Conservation (phyloP, 441 rosid species). For the Adansonia grandidieri region DNA sequence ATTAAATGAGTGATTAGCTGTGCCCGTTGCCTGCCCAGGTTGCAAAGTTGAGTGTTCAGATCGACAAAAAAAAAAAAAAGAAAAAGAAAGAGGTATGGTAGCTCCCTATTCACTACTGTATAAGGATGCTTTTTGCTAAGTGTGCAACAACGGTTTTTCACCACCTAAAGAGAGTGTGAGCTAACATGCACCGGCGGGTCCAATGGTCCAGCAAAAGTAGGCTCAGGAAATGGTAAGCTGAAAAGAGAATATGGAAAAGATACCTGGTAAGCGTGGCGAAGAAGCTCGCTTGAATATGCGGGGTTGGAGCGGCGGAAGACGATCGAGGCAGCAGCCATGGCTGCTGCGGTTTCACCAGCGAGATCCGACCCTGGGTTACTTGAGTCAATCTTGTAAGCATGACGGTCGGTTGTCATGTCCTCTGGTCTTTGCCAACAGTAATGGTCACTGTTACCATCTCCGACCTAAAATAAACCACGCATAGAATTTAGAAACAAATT, state of each 20-base stretch:
- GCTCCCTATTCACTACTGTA: constrained; percentile 18
- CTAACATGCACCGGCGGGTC: background rate
- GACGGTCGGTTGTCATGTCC: constrained; percentile 52
- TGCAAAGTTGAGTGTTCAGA: too few species aligned
- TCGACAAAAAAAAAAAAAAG: background rate
- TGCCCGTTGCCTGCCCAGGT: too few species aligned
- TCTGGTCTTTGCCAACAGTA: constrained; percentile 59
- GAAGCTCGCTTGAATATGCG: constrained; percentile 39
- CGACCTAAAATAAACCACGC: constrained; percentile 37
- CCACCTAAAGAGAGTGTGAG: background rate
- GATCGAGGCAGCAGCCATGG: constrained; percentile 51
- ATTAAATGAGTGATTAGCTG: too few species aligned
- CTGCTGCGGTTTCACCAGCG: constrained; percentile 56
- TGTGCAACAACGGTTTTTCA: background rate
- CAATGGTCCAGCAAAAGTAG: background rate
- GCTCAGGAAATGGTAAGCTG: background rate
- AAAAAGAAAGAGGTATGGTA: constrained; percentile 12
- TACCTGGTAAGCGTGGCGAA: constrained; percentile 48
- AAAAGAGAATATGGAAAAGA: background rate
- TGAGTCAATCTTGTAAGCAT: constrained; percentile 39
- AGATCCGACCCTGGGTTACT: constrained; percentile 53
- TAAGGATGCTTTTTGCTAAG: background rate
- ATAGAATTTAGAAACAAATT: background rate
- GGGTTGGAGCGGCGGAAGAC: constrained; percentile 44
- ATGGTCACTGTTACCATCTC: constrained; percentile 52